phyloP scores from a whole-genome alignment of 2,329 filamentous ascomycete genomes.

The Mycosphaerella sp. region DNA sequence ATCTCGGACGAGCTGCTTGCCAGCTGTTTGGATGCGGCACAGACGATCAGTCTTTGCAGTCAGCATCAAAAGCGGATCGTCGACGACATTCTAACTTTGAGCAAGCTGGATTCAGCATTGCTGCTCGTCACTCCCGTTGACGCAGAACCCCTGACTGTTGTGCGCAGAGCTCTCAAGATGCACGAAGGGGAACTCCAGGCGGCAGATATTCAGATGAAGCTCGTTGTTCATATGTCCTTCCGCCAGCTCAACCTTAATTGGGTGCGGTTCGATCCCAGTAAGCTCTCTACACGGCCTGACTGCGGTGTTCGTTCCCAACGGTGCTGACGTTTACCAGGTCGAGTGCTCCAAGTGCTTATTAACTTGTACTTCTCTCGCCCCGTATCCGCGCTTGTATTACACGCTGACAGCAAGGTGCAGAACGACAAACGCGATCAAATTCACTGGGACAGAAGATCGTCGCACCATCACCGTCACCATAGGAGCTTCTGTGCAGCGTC shows the following conservation, averaged over 20 bases:
- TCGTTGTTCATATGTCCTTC: conserved; percentile 58
- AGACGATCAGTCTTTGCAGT: conserved; percentile 70
- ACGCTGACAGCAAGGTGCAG: no score
- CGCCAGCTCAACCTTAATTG: conserved; percentile 54
- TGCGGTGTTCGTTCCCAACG: no score
- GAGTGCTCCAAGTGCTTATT: conserved; percentile 71
- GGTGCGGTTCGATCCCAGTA: conserved; percentile 65
- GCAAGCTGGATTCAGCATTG: conserved; percentile 69
- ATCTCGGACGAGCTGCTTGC: conserved; percentile 43
- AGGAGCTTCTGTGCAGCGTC: conserved; percentile 54
- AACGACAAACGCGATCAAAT: conserved; percentile 70
- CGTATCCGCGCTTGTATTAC: no score
- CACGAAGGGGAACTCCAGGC: conserved; percentile 68
- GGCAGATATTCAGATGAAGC: conserved; percentile 60
- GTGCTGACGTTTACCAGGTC: neutral
- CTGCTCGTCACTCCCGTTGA: conserved; percentile 65
- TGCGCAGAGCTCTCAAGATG: conserved; percentile 65
- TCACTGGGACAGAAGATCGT: conserved; percentile 58
- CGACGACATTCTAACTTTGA: conserved; percentile 67
- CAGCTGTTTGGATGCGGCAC: conserved; percentile 63
- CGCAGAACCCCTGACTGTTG: conserved; percentile 59
- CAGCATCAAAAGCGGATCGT: conserved; percentile 75
- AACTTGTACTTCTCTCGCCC: conserved; percentile 47
- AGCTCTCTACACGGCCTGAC: conserved; percentile 20
- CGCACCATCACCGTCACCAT: conserved; percentile 61